Evolutionary conservation across 345 rosid species (phyloP).

Genomic region (Eucalyptus pauciflora): DNA sequence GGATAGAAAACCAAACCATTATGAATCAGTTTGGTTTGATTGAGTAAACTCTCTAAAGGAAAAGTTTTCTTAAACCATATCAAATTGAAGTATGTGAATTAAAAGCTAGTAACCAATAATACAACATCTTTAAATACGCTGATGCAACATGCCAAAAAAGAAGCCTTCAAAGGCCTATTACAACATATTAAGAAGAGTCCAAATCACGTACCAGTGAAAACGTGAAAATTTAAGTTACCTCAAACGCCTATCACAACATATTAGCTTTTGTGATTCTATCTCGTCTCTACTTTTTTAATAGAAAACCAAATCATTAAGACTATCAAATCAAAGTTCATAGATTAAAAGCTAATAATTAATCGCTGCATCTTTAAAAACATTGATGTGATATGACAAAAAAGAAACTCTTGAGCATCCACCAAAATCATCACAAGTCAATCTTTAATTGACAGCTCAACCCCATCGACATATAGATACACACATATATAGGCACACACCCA

Average conservation of each 20-base stretch:
- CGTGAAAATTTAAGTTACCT: rapidly evolving
- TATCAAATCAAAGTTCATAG: rapidly evolving
- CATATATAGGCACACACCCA: rapidly evolving
- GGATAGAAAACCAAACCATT: neutral
- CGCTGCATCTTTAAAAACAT: neutral
- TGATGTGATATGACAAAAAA: rapidly evolving
- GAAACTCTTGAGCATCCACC: rapidly evolving
- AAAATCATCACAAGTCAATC: too few relatives aligned
- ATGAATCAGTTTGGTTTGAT: rapidly evolving
- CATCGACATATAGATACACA: neutral
- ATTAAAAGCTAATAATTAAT: too few relatives aligned
- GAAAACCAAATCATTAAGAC: too few relatives aligned
- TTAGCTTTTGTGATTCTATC: too few relatives aligned
- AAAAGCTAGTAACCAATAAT: neutral
- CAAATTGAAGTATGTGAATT: neutral
- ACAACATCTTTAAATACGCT: neutral
- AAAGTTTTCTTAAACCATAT: neutral
- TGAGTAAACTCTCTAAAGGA: neutral
- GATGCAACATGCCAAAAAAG: rapidly evolving
- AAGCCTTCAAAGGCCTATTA: too few relatives aligned
- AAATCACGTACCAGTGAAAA: rapidly evolving
- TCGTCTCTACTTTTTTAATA: rapidly evolving
- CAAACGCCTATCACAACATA: too few relatives aligned
- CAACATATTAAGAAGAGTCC: too few relatives aligned
- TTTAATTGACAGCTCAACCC: neutral